Percentiles rank a stretch among this genome's conserved stretches.
These are phyloP conservation scores for Phlebopus sp. DNA, from an alignment of 1,284 basidiomycete species.

Conservation along the genomic window DNA sequence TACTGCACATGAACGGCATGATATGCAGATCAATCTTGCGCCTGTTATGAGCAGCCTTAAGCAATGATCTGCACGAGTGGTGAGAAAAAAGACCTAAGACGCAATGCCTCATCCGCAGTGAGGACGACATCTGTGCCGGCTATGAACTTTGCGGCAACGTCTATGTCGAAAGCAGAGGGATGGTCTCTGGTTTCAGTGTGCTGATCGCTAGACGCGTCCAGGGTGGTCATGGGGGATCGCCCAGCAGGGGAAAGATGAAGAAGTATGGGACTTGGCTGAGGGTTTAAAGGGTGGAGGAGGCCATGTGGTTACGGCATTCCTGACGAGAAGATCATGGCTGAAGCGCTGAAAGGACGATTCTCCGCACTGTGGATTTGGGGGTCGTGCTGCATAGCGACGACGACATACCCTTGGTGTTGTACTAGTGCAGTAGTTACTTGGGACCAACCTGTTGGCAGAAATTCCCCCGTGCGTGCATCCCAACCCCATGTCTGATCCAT, in stretches of 20 bases:
- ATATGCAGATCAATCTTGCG: conserved; percentile 71
- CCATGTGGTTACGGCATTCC: conserved; percentile 18
- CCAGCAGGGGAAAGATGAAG: background rate
- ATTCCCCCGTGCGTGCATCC: too few relatives aligned
- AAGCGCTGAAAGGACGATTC: background rate
- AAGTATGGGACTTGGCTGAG: background rate
- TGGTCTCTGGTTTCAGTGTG: conserved; percentile 9
- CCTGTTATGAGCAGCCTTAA: conserved; percentile 33
- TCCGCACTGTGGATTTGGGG: background rate
- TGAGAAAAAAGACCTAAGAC: conserved; percentile 25
- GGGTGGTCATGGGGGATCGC: background rate
- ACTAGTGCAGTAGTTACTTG: too few relatives aligned
- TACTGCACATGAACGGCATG: conserved; percentile 77
- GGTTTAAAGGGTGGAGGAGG: conserved; percentile 2
- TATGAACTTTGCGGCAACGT: conserved; percentile 29
- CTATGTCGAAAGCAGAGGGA: conserved; percentile 18
- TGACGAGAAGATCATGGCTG: background rate
- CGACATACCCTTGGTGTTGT: too few relatives aligned
- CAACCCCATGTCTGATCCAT: conserved; percentile 13
- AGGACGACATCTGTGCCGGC: conserved; percentile 13
- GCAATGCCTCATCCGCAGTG: conserved; percentile 12
- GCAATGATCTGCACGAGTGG: background rate
- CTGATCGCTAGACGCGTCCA: conserved; percentile 13
- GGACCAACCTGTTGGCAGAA: too few relatives aligned
- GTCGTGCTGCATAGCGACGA: background rate